Percentiles rank a stretch among this genome's conserved stretches.
These are phyloP conservation scores for Coemansia sp. DNA, from an alignment of 192 early-diverging fungal species.

Conservation along the genomic window DNA sequence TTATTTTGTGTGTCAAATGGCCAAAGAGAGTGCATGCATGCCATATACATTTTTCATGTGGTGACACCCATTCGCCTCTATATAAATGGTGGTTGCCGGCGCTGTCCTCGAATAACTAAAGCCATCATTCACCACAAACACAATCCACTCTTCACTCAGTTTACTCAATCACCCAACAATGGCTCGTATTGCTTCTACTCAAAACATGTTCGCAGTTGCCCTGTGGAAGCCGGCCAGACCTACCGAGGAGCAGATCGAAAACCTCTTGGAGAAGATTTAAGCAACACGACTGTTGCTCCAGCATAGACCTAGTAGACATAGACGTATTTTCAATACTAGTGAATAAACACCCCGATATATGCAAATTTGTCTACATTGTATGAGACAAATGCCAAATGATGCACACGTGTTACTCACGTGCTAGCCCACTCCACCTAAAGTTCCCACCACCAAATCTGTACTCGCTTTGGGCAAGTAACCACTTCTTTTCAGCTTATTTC, in stretches of 20 bases:
- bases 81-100: background rate
- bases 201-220: background rate
- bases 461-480: background rate
- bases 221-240: slow-evolving; percentile 14
- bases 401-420: background rate
- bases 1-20: slow-evolving; percentile 1
- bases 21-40: background rate
- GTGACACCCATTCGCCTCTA: background rate
- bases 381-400: background rate
- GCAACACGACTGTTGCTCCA: background rate
- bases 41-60: background rate
- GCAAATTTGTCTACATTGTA: background rate
- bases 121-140: background rate
- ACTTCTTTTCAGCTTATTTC: background rate
- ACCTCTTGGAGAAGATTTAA: slow-evolving; percentile 14
- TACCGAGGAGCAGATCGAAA: slow-evolving; percentile 15
- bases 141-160: background rate
- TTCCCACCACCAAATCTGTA: background rate
- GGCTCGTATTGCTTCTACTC: background rate
- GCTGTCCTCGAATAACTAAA: background rate
- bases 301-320: background rate
- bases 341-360: too few relatives aligned
- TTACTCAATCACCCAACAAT: slow-evolving; percentile 3
- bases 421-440: background rate
- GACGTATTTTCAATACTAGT: background rate